Conservation (phyloP, 257 asterid genomes). For the Plectranthus barbatus region DNA sequence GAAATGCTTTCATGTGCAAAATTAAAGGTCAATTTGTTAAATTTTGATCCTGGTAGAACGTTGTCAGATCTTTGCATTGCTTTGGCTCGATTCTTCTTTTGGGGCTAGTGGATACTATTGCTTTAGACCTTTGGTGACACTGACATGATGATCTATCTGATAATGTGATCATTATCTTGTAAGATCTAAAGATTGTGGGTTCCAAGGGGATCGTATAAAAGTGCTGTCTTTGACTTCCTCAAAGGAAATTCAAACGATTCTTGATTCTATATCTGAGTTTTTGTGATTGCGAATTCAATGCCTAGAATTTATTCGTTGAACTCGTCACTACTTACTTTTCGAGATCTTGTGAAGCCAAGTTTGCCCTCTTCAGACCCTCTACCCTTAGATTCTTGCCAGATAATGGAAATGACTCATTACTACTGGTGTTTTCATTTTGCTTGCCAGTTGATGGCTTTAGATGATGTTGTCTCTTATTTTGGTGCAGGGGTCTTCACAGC, state of each 20-base stretch:
- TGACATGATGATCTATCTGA: slow-evolving; percentile 2
- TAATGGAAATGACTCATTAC: slow-evolving; percentile 12
- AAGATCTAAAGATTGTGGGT: slow-evolving; percentile 11
- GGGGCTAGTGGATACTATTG: slow-evolving; percentile 27
- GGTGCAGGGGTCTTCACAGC: slow-evolving; percentile 75
- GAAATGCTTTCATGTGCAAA: background rate
- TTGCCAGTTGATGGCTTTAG: background rate
- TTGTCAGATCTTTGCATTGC: background rate
- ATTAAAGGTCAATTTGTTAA: background rate
- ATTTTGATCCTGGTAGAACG: slow-evolving; percentile 5
- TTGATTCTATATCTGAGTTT: slow-evolving; percentile 13
- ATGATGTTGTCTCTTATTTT: background rate
- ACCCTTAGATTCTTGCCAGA: slow-evolving; percentile 7
- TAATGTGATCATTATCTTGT: too few relatives aligned
- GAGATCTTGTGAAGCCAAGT: background rate
- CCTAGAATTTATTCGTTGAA: slow-evolving; percentile 16
- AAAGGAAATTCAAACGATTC: slow-evolving; percentile 24
- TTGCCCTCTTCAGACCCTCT: too few relatives aligned
- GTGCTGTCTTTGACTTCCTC: slow-evolving; percentile 16
- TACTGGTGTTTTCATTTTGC: background rate
- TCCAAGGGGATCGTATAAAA: slow-evolving; percentile 1
- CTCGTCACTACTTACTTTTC: slow-evolving; percentile 15
- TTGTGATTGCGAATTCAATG: slow-evolving; percentile 10
- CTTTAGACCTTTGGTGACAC: slow-evolving; percentile 9
- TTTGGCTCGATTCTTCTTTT: slow-evolving; percentile 1